Conservation (phyloP, 2,329 filamentous ascomycete species). For the Dactylellina haptotyla region DNA sequence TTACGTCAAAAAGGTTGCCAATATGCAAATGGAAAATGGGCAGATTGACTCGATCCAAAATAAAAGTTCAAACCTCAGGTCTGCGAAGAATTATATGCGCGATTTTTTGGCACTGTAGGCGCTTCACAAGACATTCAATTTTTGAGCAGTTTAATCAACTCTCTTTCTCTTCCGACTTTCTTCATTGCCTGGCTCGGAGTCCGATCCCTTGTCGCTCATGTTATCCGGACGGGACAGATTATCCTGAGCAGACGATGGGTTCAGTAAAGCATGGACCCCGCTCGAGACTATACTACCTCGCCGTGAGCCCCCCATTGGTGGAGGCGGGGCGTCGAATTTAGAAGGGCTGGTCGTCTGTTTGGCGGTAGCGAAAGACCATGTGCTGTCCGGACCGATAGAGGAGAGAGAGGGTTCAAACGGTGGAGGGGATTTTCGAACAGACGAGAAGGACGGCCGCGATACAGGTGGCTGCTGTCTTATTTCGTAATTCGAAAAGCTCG, state of each 20-base stretch:
- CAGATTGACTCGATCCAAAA: neutral
- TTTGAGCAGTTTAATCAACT: constrained; percentile 16
- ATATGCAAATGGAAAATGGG: neutral
- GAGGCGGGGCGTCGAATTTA: constrained; percentile 55
- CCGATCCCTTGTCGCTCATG: constrained; percentile 47
- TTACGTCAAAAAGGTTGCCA: neutral
- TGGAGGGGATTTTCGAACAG: constrained; percentile 56
- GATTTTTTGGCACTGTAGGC: too few species aligned
- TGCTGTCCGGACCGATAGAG: constrained; percentile 56
- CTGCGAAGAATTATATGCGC: constrained; percentile 1
- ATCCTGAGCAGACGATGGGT: constrained; percentile 55
- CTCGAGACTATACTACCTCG: constrained; percentile 59
- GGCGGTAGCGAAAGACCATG: constrained; percentile 56
- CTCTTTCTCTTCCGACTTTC: constrained; percentile 52
- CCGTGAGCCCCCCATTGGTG: constrained; percentile 58
- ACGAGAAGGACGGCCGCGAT: constrained; percentile 55
- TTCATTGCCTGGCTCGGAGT: constrained; percentile 34
- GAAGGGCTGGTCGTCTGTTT: constrained; percentile 50
- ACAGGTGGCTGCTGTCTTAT: constrained; percentile 59
- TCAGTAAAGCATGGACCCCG: constrained; percentile 59
- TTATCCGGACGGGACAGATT: constrained; percentile 41
- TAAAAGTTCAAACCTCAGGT: constrained; percentile 7
- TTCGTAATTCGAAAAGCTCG: constrained; percentile 73
- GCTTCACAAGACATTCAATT: neutral
- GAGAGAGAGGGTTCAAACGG: constrained; percentile 56